These are phyloP conservation scores for Scorias spongiosa DNA, from an alignment of 2,329 filamentous ascomycete species.

Conservation along the genomic window DNA sequence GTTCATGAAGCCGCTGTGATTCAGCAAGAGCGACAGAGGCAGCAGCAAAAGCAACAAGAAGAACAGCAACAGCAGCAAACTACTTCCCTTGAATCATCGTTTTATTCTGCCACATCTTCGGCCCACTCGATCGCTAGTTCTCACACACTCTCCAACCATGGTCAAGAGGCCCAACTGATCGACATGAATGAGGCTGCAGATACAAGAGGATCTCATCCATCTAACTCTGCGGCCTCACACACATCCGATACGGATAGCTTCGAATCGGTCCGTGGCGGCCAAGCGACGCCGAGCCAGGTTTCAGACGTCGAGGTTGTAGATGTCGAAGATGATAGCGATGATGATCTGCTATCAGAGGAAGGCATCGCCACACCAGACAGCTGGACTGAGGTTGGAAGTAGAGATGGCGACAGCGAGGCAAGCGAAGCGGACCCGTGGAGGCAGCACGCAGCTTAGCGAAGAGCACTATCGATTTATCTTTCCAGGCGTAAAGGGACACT, in stretches of 20 bases:
- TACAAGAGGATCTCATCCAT: neutral
- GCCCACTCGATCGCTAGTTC: constrained; percentile 8
- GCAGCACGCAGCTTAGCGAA: neutral
- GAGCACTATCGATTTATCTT: too few relatives aligned
- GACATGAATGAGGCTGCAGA: constrained; percentile 7
- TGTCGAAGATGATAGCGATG: constrained; percentile 18
- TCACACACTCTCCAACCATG: neutral
- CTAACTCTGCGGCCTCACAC: neutral
- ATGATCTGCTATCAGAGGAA: constrained; percentile 20
- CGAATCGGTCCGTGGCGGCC: neutral
- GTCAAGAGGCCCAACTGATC: constrained; percentile 7
- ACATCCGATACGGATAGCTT: neutral
- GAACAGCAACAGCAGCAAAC: constrained; percentile 2
- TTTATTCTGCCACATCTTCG: constrained; percentile 16
- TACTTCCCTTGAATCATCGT: constrained; percentile 11
- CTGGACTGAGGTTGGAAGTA: constrained; percentile 23
- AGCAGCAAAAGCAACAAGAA: neutral
- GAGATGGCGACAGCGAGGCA: constrained; percentile 19
- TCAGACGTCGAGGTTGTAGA: constrained; percentile 16
- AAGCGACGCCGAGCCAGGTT: neutral
- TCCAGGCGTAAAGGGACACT: too few relatives aligned
- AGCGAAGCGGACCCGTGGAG: constrained; percentile 6
- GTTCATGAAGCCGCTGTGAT: constrained; percentile 15
- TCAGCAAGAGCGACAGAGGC: too few relatives aligned
- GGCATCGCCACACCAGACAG: constrained; percentile 21